phyloP scores from a whole-genome alignment of 257 asterid genomes.

The Scutellaria galericulata region DNA sequence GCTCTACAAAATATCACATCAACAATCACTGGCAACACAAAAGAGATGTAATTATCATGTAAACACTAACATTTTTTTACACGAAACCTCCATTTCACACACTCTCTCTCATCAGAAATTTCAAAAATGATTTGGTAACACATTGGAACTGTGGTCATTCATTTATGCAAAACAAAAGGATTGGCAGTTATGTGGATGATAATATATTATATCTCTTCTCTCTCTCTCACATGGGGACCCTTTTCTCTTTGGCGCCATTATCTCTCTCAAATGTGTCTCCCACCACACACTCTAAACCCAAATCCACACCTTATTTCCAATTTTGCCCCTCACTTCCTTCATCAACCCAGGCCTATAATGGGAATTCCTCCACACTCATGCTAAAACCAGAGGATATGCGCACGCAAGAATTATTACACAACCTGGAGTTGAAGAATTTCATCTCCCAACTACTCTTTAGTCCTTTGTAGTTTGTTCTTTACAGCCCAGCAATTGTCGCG shows the following conservation, averaged over 20 bases:
- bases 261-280: slow-evolving; percentile 40
- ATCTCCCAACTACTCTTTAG: slow-evolving; percentile 9
- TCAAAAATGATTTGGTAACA: slow-evolving; percentile 14
- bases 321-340: slow-evolving; percentile 10
- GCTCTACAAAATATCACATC: too few relatives aligned
- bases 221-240: too few relatives aligned
- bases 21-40: too few relatives aligned
- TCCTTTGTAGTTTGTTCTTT: background rate
- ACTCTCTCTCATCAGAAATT: background rate
- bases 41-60: too few relatives aligned
- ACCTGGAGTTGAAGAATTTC: slow-evolving; percentile 23
- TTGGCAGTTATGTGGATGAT: slow-evolving; percentile 57
- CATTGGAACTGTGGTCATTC: background rate
- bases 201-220: slow-evolving; percentile 13
- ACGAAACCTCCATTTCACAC: background rate
- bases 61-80: too few relatives aligned
- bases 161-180: slow-evolving; percentile 16
- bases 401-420: slow-evolving; percentile 20
- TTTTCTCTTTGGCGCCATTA: too few relatives aligned
- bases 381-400: too few relatives aligned
- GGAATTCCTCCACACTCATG: slow-evolving; percentile 34
- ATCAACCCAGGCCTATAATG: slow-evolving; percentile 29
- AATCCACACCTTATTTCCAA: slow-evolving; percentile 28
- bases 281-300: slow-evolving; percentile 59
- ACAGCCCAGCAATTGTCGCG: slow-evolving; percentile 6